Conservation (phyloP, 805 yeast species). For the Cephaloascus fragrans region DNA sequence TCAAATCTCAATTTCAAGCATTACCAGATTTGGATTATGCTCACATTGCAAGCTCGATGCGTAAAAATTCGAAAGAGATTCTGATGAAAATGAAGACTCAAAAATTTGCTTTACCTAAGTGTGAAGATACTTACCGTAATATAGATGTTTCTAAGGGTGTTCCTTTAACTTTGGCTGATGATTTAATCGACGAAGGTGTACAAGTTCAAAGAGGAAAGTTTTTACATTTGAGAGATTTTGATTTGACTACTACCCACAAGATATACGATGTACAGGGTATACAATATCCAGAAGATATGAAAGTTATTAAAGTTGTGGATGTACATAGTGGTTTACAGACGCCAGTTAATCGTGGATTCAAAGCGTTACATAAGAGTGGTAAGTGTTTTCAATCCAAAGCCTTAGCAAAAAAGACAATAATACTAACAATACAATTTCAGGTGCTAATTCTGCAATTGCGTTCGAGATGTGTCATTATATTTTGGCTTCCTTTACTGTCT, state of each 20-base stretch:
- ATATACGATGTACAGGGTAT: conserved; percentile 35
- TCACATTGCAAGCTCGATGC: conserved; percentile 15
- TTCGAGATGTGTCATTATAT: not conserved
- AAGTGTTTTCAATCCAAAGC: not conserved
- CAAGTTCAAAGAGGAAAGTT: conserved; percentile 36
- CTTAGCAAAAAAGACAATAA: too few species aligned
- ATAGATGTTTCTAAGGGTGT: conserved; percentile 29
- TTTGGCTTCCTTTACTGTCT: not conserved
- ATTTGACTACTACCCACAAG: conserved; percentile 29
- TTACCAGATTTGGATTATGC: conserved; percentile 17
- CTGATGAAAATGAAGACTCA: conserved; percentile 10
- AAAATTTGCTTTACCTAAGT: conserved; percentile 14
- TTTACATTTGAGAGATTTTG: conserved; percentile 32
- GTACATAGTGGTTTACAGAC: not conserved
- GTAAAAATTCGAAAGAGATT: conserved; percentile 12
- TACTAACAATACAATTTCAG: too few species aligned
- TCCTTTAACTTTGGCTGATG: conserved; percentile 33
- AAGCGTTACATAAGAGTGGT: not conserved
- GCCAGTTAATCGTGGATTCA: not conserved
- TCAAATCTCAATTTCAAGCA: conserved; percentile 32
- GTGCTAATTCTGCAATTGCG: not conserved
- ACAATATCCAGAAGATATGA: conserved; percentile 4
- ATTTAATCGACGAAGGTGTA: conserved; percentile 41
- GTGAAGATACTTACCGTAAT: conserved; percentile 22
- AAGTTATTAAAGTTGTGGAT: conserved; percentile 1